Base-by-base conservation (phyloP, 2,329 filamentous ascomycete species). In the Aspergillus aculeatus region DNA sequence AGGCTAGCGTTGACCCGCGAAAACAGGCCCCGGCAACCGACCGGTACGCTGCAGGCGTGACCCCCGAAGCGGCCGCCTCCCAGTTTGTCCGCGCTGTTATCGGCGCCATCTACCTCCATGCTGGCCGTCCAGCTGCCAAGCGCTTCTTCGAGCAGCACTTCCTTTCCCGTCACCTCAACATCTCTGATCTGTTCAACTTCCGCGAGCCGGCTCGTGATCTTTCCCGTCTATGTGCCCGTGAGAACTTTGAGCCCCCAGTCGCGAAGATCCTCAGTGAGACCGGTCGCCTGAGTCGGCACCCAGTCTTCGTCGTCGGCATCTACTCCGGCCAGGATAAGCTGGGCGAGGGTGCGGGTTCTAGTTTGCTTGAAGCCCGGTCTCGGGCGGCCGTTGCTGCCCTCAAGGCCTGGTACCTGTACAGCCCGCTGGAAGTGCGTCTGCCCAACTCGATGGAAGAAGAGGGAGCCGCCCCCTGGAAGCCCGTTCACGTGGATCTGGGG, bases 321-420 rank as follows among this genome's bases (percentile, higher is more conserved):
- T 99, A 90, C 80, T 96, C 90, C 66, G 95, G 94, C 54, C 82
- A 83, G 62, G 93, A 99, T 74, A 94, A 95, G 83, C 82, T 99
- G 47, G 95, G 94, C 58, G 94, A 99, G 80, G 95, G 88, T n/a
- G 84, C 88, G 21, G 95, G 90, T 24, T 81, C 89, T 52, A 93
- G 85, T 75, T 80, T 98, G 58, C 83, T 92, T 66, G 85, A 92
- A 69, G 94, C 90, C 32, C 86, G 91, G 64, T 83, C 85, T 64
- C 85, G 91, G 74, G 95, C 95, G 21, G 87, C 91, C 41, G 93
- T 96, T 70, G 88, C 89, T 64, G 88, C 92, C 19, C 82, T 99
- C 71, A 96, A 96, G 82, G 84, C 89, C 5, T 99, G 95, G 95
- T 99, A 99, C 77, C 82, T 99, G 56, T 99, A 99, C 81, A 93